Conservation (phyloP, 2,329 filamentous ascomycete genomes). For the Diaporthe longicolla region DNA sequence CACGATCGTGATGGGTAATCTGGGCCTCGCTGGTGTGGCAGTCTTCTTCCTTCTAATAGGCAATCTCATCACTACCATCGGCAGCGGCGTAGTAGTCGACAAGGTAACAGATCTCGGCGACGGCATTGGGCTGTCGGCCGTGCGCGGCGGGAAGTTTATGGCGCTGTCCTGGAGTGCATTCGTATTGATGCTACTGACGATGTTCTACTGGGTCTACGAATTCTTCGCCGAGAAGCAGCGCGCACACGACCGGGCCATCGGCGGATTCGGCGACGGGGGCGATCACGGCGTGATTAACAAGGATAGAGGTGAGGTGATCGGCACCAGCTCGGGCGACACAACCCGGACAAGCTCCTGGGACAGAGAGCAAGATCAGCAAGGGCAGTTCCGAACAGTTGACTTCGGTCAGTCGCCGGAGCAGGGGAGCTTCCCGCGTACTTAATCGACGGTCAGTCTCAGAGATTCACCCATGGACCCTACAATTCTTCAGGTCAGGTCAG, state of each 20-base stretch:
- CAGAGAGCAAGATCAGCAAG: background rate
- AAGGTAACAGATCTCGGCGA: slow-evolving; percentile 59
- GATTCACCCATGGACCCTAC: too few relatives aligned
- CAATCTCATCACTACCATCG: slow-evolving; percentile 60
- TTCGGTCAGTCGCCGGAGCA: too few relatives aligned
- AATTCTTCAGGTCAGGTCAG: too few relatives aligned
- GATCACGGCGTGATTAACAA: too few relatives aligned
- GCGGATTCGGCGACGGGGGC: too few relatives aligned
- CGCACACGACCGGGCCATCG: slow-evolving; percentile 12
- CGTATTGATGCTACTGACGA: slow-evolving; percentile 57
- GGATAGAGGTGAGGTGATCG: too few relatives aligned
- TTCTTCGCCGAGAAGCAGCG: slow-evolving; percentile 36
- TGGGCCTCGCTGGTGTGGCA: slow-evolving; percentile 54
- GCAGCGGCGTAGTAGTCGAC: slow-evolving; percentile 57
- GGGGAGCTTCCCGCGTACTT: background rate
- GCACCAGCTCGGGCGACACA: background rate
- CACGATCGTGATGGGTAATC: slow-evolving; percentile 54
- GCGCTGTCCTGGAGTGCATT: slow-evolving; percentile 63
- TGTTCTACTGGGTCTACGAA: slow-evolving; percentile 34
- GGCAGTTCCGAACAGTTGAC: too few relatives aligned
- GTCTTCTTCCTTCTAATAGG: slow-evolving; percentile 56
- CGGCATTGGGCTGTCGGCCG: slow-evolving; percentile 60
- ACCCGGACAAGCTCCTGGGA: slow-evolving; percentile 3
- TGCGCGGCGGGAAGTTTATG: slow-evolving; percentile 60
- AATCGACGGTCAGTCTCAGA: background rate